Base-by-base conservation (phyloP, 108 stramenopile genomes). In the Mediolabrus comicus region DNA sequence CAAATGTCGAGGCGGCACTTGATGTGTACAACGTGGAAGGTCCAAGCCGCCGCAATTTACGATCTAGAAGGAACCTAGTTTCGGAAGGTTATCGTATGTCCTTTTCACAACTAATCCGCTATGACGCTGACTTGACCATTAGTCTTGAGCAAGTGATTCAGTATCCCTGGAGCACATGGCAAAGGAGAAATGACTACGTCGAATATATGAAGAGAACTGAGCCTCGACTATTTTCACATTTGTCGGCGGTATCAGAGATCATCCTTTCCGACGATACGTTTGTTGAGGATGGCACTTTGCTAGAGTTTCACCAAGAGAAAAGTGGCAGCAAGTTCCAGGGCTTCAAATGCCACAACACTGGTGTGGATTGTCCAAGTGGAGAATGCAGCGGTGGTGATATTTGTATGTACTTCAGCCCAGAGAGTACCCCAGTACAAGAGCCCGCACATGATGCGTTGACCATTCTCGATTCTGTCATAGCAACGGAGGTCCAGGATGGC, bases 101-200 rank as follows among this genome's bases (percentile, higher is more conserved):
- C 14, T 77, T 65, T 64, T 51, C 63, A n/a, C 76, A 77, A 49
- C 65, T 53, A 10, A 71, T 56, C 9, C 25, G 54, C 9, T 70
- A 55, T 61, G 24, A 31, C 22, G 55, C 43, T 26, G 32, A 53
- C 16, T 43, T 77, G 29, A 59, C 26, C 16, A 43, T 70, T 2
- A 49, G 46, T 22, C 19, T 49, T 8, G 63, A 59, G 13, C 35
- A 70, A 29, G 69, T 77, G 11, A 32, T 77, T 24, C 62, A 65
- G 25, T 38, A 71, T 39, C 76, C 76, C 46, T 77, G 70, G 35
- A 29, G 16, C 46, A 65, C 33, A 27, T 31, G 49, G n/a, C 10
- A n/a, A 29, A 60, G 56, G 51, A 62, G 76, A 28, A 32, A 52
- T 38, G 68, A 39, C 16, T 77, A 77, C 41, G 58, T 77, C 10